Conservation (phyloP, 108 stramenopile species). For the Cyclostephanos tholiformis region DNA sequence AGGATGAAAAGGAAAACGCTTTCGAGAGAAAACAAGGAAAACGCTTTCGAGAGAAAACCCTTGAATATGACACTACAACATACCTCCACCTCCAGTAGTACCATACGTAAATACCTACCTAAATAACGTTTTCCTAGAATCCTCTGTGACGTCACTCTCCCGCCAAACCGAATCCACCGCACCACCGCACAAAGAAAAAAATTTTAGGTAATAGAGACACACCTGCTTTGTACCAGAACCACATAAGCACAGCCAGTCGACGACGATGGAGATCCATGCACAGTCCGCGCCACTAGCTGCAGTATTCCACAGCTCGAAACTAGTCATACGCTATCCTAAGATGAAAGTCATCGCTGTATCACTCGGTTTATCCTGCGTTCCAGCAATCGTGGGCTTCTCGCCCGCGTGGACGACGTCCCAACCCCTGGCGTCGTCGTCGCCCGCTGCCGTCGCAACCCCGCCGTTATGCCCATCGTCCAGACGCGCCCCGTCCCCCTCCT, state of each 20-base stretch:
- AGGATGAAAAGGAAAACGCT: neutral
- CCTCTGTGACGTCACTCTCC: too few species aligned
- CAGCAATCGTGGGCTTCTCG: slow-evolving; percentile 40
- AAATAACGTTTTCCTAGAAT: too few species aligned
- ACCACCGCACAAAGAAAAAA: too few species aligned
- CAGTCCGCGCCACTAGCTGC: neutral
- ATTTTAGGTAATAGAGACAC: too few species aligned
- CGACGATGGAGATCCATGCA: slow-evolving; percentile 11
- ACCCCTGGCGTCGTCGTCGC: neutral
- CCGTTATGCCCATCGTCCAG: slow-evolving; percentile 7
- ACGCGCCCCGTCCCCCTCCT: slow-evolving; percentile 8
- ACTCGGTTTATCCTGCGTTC: slow-evolving; percentile 26
- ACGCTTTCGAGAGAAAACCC: too few species aligned
- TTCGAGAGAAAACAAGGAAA: neutral
- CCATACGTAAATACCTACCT: too few species aligned
- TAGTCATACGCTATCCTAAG: neutral
- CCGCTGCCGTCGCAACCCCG: neutral
- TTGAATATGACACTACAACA: too few species aligned
- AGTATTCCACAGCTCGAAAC: neutral
- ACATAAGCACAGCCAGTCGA: too few species aligned
- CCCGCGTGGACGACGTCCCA: slow-evolving; percentile 25
- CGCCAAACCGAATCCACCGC: too few species aligned
- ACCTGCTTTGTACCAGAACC: too few species aligned
- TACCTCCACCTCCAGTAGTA: too few species aligned
- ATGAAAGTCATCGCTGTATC: slow-evolving; percentile 30